phyloP scores from a whole-genome alignment of 2,329 filamentous ascomycete species.

The Cercospora sojina region DNA sequence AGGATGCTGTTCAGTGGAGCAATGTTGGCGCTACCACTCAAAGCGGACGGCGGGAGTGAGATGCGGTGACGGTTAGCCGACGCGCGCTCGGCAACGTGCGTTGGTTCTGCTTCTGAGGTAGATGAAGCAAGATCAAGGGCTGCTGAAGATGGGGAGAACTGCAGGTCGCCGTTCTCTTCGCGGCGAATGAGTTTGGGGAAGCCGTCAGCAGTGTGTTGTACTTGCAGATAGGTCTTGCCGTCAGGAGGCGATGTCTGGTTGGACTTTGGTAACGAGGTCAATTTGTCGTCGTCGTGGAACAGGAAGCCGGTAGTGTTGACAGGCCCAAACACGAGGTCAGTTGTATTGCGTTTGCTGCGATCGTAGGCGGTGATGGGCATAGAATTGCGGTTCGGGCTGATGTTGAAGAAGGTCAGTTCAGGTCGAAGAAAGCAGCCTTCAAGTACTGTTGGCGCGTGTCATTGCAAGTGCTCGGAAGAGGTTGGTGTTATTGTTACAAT shows the following conservation, averaged over 20 bases:
- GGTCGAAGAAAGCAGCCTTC: constrained; percentile 3
- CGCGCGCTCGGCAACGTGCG: constrained; percentile 61
- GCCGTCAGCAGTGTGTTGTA: constrained; percentile 74
- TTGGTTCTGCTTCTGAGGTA: constrained; percentile 58
- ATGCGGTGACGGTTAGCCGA: constrained; percentile 48
- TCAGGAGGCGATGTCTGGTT: constrained; percentile 58
- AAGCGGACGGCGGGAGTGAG: constrained; percentile 39
- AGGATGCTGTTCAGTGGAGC: constrained; percentile 42
- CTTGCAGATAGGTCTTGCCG: constrained; percentile 67
- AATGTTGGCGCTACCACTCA: constrained; percentile 37
- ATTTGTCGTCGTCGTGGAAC: constrained; percentile 65
- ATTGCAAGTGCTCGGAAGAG: constrained; percentile 12
- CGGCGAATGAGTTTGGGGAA: constrained; percentile 81
- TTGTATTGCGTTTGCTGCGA: constrained; percentile 59
- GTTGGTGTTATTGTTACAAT: constrained; percentile 21
- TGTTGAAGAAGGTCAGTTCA: constrained; percentile 30
- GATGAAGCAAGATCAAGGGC: constrained; percentile 74
- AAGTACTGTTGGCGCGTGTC: constrained; percentile 20
- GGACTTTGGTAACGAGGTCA: constrained; percentile 40
- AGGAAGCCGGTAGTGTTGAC: constrained; percentile 83
- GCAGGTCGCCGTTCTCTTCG: constrained; percentile 52
- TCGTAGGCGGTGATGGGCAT: constrained; percentile 80
- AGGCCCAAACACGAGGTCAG: constrained; percentile 64
- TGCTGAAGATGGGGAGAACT: constrained; percentile 78
- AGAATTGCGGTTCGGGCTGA: constrained; percentile 83